phyloP scores from a whole-genome alignment of 345 rosid genomes.

The Brassica juncea region DNA sequence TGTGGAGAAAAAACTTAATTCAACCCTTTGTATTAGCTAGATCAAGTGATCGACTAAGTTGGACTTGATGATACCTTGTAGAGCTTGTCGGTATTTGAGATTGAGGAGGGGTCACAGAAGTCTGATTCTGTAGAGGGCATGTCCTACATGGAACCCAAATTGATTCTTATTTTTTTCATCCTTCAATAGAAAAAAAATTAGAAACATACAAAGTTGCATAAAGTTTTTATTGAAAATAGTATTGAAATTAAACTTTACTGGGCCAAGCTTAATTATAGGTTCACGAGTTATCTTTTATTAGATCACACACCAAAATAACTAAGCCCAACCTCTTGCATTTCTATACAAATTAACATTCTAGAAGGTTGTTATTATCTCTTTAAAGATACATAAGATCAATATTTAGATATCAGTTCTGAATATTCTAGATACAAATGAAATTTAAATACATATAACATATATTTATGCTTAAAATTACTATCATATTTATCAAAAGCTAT shows the following conservation, averaged over 20 bases:
- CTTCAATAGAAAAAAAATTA: not conserved
- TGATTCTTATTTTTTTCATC: no score
- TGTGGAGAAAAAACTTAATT: not conserved
- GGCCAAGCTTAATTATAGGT: not conserved
- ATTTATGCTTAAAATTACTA: not conserved
- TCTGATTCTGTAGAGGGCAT: not conserved
- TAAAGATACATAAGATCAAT: not conserved
- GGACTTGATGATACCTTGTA: slow-evolving; percentile 7
- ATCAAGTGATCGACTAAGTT: not conserved
- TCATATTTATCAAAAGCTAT: not conserved
- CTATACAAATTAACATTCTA: not conserved
- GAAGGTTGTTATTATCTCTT: not conserved
- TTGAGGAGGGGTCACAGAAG: not conserved
- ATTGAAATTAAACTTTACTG: not conserved
- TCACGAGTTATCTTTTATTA: not conserved
- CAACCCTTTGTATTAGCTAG: not conserved
- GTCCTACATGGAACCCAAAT: not conserved
- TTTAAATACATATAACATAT: not conserved
- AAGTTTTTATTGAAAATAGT: not conserved
- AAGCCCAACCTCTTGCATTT: not conserved
- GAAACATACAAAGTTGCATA: not conserved
- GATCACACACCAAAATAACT: not conserved
- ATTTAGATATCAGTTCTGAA: not conserved
- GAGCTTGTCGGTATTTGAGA: not conserved
- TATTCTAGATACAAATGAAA: not conserved